phyloP scores from a whole-genome alignment of 768 basidiomycete genomes.

The Calocera viscosa region DNA sequence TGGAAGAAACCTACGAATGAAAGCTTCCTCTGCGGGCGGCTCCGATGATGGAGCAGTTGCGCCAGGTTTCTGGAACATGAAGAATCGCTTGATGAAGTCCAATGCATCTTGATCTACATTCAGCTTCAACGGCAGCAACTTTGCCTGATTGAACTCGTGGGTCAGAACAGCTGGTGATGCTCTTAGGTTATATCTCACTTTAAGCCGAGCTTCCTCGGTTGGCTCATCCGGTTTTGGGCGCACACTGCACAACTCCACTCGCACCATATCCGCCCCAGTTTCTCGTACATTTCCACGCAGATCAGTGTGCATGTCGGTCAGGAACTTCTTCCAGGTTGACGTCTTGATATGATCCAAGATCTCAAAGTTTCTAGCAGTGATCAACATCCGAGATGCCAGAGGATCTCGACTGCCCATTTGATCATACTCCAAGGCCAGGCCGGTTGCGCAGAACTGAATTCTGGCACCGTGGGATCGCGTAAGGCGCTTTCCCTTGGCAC shows the following conservation, averaged over 20 bases:
- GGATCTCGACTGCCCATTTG: conserved; percentile 44
- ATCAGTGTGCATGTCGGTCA: conserved; percentile 74
- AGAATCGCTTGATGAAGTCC: conserved; percentile 95
- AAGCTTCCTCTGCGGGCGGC: conserved; percentile 41
- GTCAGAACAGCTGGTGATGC: conserved; percentile 9
- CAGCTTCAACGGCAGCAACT: conserved; percentile 76
- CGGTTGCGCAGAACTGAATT: conserved; percentile 70
- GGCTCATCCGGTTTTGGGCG: conserved; percentile 55
- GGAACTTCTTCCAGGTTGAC: conserved; percentile 95
- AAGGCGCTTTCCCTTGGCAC: conserved; percentile 25
- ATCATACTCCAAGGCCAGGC: conserved; percentile 54
- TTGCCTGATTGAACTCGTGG: conserved; percentile 43
- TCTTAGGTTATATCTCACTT: conserved; percentile 37
- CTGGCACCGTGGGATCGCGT: conserved; percentile 63
- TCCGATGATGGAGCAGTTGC: conserved; percentile 27
- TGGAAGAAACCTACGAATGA: conserved; percentile 71
- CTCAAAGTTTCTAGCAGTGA: conserved; percentile 60
- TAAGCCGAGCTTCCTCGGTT: conserved; percentile 64
- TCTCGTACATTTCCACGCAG: conserved; percentile 79
- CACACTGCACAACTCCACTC: conserved; percentile 63
- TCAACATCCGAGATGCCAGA: conserved; percentile 52
- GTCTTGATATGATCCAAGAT: conserved; percentile 97
- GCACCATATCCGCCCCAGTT: conserved; percentile 88
- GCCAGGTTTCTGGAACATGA: conserved; percentile 65
- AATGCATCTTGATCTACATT: conserved; percentile 98